These are phyloP conservation scores for Starmerella bacillaris DNA, from an alignment of 805 yeast species.

Conservation along the genomic window DNA sequence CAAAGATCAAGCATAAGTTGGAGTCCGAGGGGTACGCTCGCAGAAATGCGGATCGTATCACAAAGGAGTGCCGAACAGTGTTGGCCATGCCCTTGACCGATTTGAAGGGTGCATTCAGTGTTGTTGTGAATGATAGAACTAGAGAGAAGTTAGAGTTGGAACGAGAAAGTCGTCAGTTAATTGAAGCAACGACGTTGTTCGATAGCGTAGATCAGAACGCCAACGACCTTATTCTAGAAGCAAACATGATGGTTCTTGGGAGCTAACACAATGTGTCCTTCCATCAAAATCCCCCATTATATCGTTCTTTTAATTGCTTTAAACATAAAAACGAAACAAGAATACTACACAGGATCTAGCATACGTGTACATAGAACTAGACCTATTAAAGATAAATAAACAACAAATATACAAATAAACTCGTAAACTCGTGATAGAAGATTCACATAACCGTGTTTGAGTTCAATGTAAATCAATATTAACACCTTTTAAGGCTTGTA, in stretches of 20 bases:
- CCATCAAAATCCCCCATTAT: no score
- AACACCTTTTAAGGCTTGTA: slow-evolving; percentile 25
- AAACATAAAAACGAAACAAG: no score
- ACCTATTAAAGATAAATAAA: background rate
- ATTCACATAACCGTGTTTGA: background rate
- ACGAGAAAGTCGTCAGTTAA: background rate
- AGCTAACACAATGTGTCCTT: no score
- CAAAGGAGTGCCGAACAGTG: slow-evolving; percentile 69
- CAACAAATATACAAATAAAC: background rate
- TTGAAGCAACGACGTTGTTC: no score
- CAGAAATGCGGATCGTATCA: slow-evolving; percentile 54
- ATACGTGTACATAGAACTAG: background rate
- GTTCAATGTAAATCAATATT: slow-evolving; percentile 16
- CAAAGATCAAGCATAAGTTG: slow-evolving; percentile 47
- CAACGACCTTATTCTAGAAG: no score
- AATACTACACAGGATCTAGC: no score
- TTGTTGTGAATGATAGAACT: slow-evolving; percentile 42
- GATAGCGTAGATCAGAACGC: no score
- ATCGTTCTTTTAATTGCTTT: no score
- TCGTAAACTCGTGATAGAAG: background rate
- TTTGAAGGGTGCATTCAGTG: slow-evolving; percentile 51
- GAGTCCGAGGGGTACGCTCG: slow-evolving; percentile 60
- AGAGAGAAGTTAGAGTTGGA: slow-evolving; percentile 33
- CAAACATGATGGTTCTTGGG: no score
- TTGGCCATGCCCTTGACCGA: slow-evolving; percentile 68